Evolutionary conservation across 2,329 filamentous ascomycete genomes (phyloP), one percentile per base, ranked within the genome.

Genomic region (Alternaria tenuissima): DNA sequence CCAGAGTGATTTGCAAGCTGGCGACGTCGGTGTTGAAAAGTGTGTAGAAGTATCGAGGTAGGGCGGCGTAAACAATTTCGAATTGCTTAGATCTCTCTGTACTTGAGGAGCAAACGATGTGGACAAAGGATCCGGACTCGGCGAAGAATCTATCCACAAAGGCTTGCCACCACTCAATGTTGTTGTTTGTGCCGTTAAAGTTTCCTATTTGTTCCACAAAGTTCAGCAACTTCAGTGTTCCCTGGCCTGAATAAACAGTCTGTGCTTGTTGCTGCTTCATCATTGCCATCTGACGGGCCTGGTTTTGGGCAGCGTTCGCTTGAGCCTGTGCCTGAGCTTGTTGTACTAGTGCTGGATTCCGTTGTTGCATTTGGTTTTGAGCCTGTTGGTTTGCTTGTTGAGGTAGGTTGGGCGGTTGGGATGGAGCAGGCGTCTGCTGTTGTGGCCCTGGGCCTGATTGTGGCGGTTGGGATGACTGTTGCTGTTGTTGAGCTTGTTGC

Each of bases 41-140:
- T 0, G 92, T 94, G 70, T 91, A 88, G 76, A 97, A 97, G 78
- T 95, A 98, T 71, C 94, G 89, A 34, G 94, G 88, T 46, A 99
- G 84, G 1, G 91, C 91, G 4, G 93, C 87, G 59, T 88, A 92
- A 3, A 90, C 87, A 49, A 98, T 93, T 76, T 97, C 94, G 71
- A 94, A 97, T 71, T 91, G 88, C 81, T 96, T 97, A 56, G 90
- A 86, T 18, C 82, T 83, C 44, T 89, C 87, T 58, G 81, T 81
- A 20, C 86, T 83, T 5, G 76, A 70, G 26, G 81, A 79, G 66
- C 78, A 84, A 16, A 96, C 82, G 4, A 88, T 86, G 69, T 94
- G 88, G 42, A 93, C 88, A 72, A 97, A 89, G 8, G 93, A 88
- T 8, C 92, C 93, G 28, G 85, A 86, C 0, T 86, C 84, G 0